Percentiles rank a stretch among this genome's conserved stretches.
Evolutionary conservation across 2,329 filamentous ascomycete species (phyloP).

Genomic region (Pseudopithomyces maydicus): DNA sequence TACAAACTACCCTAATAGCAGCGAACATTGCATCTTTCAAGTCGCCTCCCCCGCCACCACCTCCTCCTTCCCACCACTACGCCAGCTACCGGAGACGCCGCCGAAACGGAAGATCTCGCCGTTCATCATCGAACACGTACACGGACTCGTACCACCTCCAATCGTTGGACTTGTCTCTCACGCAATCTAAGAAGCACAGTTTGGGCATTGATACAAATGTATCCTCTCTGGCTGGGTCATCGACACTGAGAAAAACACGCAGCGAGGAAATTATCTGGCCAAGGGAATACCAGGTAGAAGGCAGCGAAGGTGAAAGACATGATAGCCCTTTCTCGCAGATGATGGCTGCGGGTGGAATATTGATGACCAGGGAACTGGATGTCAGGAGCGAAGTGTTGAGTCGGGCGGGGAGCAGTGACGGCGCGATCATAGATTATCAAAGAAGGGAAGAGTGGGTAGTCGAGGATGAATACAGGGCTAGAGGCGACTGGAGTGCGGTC

Average conservation of each 20-base stretch:
- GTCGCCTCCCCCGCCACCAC: conserved; percentile 17
- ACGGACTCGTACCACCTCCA: conserved; percentile 2
- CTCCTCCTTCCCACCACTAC: conserved; percentile 5
- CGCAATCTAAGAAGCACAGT: background rate
- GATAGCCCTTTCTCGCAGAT: background rate
- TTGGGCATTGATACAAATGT: conserved; percentile 2
- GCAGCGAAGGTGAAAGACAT: background rate
- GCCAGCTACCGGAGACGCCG: background rate
- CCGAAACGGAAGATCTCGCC: background rate
- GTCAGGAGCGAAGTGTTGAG: conserved; percentile 12
- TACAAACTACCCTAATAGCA: conserved; percentile 26
- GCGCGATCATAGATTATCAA: background rate
- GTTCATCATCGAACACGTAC: background rate
- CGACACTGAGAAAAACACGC: conserved; percentile 1
- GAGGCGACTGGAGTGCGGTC: conserved; percentile 2
- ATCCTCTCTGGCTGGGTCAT: conserved; percentile 4
- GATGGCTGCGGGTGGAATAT: conserved; percentile 9
- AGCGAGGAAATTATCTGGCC: conserved; percentile 14
- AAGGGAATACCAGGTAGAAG: background rate
- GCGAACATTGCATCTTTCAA: conserved; percentile 30
- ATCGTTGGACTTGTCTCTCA: background rate
- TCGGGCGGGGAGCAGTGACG: conserved; percentile 4
- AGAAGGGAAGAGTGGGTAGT: background rate
- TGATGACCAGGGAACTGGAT: conserved; percentile 13
- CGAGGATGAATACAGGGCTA: background rate